A percentile compares a stretch with the other conserved stretches of the same genome.
Evolutionary conservation across 2,329 filamentous ascomycete species (phyloP).

Genomic region (Neonectria hederae): DNA sequence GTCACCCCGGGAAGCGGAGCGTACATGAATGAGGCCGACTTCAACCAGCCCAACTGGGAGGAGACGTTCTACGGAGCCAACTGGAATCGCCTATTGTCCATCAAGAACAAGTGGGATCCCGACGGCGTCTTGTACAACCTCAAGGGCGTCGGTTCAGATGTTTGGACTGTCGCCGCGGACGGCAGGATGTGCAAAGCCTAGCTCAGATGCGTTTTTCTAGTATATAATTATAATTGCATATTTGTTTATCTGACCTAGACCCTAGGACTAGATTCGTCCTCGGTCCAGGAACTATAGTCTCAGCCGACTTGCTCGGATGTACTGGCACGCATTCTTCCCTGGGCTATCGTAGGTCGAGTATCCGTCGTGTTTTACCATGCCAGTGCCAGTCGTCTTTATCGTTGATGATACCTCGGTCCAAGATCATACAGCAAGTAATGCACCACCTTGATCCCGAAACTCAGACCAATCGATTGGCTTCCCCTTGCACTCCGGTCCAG

Average conservation of each 20-base stretch:
- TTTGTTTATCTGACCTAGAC: too few relatives aligned
- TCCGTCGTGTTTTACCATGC: not conserved
- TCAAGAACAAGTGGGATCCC: constrained; percentile 64
- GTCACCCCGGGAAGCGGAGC: constrained; percentile 54
- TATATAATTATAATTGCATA: not conserved
- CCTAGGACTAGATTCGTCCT: constrained; percentile 31
- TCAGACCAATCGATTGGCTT: constrained; percentile 46
- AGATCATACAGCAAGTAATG: constrained; percentile 13
- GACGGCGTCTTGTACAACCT: constrained; percentile 56
- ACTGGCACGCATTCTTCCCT: constrained; percentile 44
- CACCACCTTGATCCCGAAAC: constrained; percentile 35
- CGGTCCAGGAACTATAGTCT: constrained; percentile 42
- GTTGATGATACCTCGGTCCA: constrained; percentile 1
- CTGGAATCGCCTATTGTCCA: constrained; percentile 51
- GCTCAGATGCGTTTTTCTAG: not conserved
- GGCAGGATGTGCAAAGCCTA: constrained; percentile 33
- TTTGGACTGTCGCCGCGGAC: constrained; percentile 48
- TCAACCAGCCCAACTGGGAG: constrained; percentile 55
- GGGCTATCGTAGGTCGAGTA: constrained; percentile 41
- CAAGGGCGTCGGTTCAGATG: constrained; percentile 61
- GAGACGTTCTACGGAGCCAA: constrained; percentile 57
- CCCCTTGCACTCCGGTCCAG: constrained; percentile 44
- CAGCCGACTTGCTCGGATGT: constrained; percentile 39
- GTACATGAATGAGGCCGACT: constrained; percentile 64
- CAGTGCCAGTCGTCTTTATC: not conserved